These are phyloP conservation scores for Senna siamea DNA, from an alignment of 306 rosid genomes.

Conservation along the genomic window DNA sequence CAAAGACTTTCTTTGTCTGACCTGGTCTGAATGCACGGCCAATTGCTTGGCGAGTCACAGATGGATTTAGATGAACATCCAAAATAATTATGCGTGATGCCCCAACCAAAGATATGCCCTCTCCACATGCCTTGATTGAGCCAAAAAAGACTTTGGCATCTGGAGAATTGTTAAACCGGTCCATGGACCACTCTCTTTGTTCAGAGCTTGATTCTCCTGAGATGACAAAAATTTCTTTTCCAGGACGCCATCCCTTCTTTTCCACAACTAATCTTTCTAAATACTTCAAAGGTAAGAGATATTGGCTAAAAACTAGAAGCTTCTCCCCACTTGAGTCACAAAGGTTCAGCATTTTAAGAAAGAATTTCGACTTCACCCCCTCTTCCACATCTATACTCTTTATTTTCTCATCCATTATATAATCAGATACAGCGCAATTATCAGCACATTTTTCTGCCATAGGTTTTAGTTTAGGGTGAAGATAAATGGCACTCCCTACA, in stretches of 20 bases:
- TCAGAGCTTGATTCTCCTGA: constrained; percentile 82
- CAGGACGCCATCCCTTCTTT: constrained; percentile 71
- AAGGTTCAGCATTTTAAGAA: constrained; percentile 58
- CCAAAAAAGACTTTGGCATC: constrained; percentile 88
- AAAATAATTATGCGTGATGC: constrained; percentile 83
- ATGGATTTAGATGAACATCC: constrained; percentile 91
- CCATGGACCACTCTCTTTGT: constrained; percentile 79
- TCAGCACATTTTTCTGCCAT: constrained; percentile 60
- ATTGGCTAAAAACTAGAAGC: constrained; percentile 91
- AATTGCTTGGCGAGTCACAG: constrained; percentile 93
- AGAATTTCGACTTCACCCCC: constrained; percentile 87
- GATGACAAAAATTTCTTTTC: constrained; percentile 80
- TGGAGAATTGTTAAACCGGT: constrained; percentile 73
- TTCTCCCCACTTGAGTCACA: constrained; percentile 81
- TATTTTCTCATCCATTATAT: constrained; percentile 60
- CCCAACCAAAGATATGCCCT: constrained; percentile 94
- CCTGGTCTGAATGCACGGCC: constrained; percentile 98
- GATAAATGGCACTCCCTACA: constrained; percentile 81
- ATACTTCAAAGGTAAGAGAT: constrained; percentile 81
- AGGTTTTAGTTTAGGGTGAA: constrained; percentile 70
- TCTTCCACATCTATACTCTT: constrained; percentile 59
- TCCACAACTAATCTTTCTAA: constrained; percentile 71
- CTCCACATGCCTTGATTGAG: constrained; percentile 98
- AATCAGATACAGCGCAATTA: constrained; percentile 47
- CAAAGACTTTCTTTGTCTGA: constrained; percentile 73